Percentiles rank a stretch among this genome's conserved stretches.
Evolutionary conservation across 2,329 filamentous ascomycete species (phyloP).

Genomic region (Calonectria pauciramosa): DNA sequence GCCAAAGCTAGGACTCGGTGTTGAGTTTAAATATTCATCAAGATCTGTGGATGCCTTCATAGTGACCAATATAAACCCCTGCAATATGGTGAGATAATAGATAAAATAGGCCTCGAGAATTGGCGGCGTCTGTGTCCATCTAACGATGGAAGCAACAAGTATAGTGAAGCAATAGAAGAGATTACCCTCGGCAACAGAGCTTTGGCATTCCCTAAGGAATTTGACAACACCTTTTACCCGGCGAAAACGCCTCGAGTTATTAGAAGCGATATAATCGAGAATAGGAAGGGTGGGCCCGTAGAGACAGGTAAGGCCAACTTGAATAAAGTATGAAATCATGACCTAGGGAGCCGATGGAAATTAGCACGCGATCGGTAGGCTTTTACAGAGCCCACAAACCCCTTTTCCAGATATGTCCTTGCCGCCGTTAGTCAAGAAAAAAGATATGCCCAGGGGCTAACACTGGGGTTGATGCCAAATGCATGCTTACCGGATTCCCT

Average conservation of each 20-base stretch:
- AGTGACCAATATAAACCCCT: not conserved
- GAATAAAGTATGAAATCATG: conserved; percentile 1
- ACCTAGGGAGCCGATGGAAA: not conserved
- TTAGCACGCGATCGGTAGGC: not conserved
- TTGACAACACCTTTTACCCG: not conserved
- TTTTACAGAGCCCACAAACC: not conserved
- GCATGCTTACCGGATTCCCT: not conserved
- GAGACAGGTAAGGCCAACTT: not conserved
- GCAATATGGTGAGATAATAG: not conserved
- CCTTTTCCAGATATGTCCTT: not conserved
- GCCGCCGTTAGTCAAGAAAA: not conserved
- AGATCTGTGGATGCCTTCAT: not conserved
- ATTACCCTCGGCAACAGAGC: not conserved
- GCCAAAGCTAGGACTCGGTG: not conserved
- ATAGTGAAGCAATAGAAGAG: not conserved
- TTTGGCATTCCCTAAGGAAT: not conserved
- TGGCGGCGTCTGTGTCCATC: not conserved
- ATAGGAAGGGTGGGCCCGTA: not conserved
- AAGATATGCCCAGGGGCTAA: not conserved
- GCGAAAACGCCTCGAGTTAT: not conserved
- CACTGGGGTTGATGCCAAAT: not conserved
- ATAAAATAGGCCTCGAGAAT: not conserved
- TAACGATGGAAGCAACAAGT: not conserved
- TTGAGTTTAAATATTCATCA: not conserved
- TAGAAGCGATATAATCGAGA: not conserved